phyloP scores from a whole-genome alignment of 257 asterid species.

The Schizonepeta tenuifolia region DNA sequence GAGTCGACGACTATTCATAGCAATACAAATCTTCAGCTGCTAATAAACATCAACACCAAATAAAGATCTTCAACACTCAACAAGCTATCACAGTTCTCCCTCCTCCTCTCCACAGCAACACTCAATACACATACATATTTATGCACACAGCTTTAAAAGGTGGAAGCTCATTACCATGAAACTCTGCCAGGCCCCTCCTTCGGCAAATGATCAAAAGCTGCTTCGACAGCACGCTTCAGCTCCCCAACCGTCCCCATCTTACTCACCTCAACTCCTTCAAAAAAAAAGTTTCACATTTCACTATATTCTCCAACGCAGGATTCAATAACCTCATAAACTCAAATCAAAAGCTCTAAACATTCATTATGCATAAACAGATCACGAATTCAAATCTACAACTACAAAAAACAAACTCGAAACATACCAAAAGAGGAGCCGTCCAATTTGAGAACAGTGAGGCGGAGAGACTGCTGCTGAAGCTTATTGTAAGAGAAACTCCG shows the following conservation, averaged over 20 bases:
- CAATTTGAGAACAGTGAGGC: conserved; percentile 69
- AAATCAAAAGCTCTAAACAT: neutral
- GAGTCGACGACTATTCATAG: neutral
- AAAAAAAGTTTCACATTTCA: conserved; percentile 12
- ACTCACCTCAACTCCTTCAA: conserved; percentile 67
- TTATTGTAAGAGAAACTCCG: conserved; percentile 50
- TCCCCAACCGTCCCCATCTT: conserved; percentile 70
- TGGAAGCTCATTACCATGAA: conserved; percentile 66
- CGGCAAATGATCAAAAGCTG: conserved; percentile 72
- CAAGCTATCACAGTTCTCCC: conserved; percentile 1
- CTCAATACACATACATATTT: neutral
- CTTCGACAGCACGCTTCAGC: conserved; percentile 80
- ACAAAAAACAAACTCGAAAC: neutral
- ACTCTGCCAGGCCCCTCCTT: conserved; percentile 61
- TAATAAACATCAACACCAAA: conserved; percentile 5
- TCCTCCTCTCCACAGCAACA: neutral
- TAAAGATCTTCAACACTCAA: neutral
- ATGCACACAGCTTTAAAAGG: neutral
- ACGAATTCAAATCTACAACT: neutral
- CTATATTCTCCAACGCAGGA: neutral
- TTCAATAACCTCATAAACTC: neutral
- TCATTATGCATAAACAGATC: neutral
- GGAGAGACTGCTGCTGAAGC: conserved; percentile 62
- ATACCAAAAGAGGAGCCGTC: conserved; percentile 82
- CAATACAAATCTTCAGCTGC: conserved; percentile 18